A percentile compares a stretch with the other conserved stretches of the same genome.
phyloP scores from a whole-genome alignment of 2,329 filamentous ascomycete genomes.

The Cercospora beticola region DNA sequence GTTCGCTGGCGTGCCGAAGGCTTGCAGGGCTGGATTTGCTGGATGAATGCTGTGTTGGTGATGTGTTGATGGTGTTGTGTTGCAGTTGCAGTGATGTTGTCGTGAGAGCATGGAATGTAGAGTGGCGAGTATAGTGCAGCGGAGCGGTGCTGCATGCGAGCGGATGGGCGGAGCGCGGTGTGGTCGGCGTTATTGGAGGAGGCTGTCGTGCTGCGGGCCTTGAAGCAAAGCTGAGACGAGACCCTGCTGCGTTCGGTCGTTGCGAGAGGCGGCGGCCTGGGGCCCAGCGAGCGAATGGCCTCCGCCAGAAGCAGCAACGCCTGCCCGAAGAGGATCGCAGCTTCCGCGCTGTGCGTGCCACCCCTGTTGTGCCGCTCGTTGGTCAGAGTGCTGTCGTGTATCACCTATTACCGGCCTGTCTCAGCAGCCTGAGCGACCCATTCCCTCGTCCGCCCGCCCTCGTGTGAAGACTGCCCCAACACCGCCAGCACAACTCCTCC shows the following conservation, averaged over 20 bases:
- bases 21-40: not conserved
- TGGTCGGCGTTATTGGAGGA: slow-evolving; percentile 1
- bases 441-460: not conserved
- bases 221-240: slow-evolving; percentile 6
- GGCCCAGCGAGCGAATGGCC: not conserved
- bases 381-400: not conserved
- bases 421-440: not conserved
- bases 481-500: not conserved
- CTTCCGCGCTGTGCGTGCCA: not conserved
- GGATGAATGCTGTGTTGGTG: not conserved
- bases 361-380: not conserved
- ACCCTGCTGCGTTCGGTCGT: not conserved
- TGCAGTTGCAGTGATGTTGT: not conserved
- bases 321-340: not conserved
- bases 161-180: not conserved
- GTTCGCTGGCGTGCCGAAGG: not conserved
- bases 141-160: slow-evolving; percentile 3
- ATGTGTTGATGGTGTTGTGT: not conserved
- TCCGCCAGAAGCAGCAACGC: not conserved
- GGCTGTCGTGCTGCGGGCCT: not conserved
- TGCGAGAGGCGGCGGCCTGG: not conserved
- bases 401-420: not conserved
- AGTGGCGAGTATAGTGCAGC: not conserved
- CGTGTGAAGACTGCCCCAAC: not conserved
- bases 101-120: too few relatives aligned